A percentile compares a stretch with the other conserved stretches of the same genome.
Evolutionary conservation across 768 basidiomycete species (phyloP).

Genomic region (Kwoniella heveanensis): DNA sequence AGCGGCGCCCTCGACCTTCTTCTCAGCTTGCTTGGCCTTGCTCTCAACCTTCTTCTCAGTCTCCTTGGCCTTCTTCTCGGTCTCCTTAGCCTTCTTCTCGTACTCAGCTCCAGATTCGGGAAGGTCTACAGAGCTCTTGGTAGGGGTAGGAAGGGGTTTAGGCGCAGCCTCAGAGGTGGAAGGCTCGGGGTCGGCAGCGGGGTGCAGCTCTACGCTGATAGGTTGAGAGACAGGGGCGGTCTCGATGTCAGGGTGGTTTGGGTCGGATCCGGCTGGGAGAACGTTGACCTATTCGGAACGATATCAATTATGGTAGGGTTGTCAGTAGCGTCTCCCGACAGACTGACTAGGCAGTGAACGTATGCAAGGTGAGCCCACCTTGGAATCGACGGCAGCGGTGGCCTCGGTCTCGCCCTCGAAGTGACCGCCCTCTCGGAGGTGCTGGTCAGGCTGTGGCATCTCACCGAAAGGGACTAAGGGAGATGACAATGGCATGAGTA

Average conservation of each 20-base stretch:
- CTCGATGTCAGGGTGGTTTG: slow-evolving; percentile 39
- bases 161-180: slow-evolving; percentile 38
- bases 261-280: slow-evolving; percentile 52
- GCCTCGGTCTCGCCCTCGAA: slow-evolving; percentile 54
- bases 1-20: slow-evolving; percentile 44
- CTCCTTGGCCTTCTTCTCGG: slow-evolving; percentile 58
- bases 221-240: slow-evolving; percentile 28
- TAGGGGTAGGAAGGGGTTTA: slow-evolving; percentile 40
- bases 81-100: slow-evolving; percentile 36
- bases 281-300: slow-evolving; percentile 36
- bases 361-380: slow-evolving; percentile 57
- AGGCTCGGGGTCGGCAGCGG: slow-evolving; percentile 29
- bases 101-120: slow-evolving; percentile 43
- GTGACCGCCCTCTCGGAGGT: slow-evolving; percentile 63
- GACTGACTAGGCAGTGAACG: no score
- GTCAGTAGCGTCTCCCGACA: neutral
- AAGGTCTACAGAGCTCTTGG: slow-evolving; percentile 28
- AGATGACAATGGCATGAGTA: no score
- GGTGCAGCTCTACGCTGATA: slow-evolving; percentile 27
- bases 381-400: slow-evolving; percentile 58
- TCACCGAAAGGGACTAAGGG: slow-evolving; percentile 48
- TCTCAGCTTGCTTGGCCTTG: slow-evolving; percentile 22
- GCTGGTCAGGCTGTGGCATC: slow-evolving; percentile 69
- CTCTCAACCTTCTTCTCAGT: slow-evolving; percentile 32
- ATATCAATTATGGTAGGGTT: neutral